Evolutionary conservation across 2,329 filamentous ascomycete species (phyloP).

Genomic region (Hymenoscyphus infarciens): DNA sequence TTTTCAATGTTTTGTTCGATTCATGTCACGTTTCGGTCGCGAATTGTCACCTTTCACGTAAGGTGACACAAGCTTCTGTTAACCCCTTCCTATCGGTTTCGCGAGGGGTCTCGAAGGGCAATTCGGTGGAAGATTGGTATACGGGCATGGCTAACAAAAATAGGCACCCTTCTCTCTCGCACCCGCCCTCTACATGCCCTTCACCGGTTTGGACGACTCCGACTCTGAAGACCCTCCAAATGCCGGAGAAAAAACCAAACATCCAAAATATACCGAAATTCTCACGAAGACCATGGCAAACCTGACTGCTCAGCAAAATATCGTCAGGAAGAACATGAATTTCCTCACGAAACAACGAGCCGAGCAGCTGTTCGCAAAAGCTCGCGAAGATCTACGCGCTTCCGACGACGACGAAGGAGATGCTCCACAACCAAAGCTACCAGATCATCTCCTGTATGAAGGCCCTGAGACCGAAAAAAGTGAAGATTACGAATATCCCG

Average conservation of each 20-base stretch:
- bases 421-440: neutral
- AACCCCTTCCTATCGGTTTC: neutral
- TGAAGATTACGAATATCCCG: conserved; percentile 20
- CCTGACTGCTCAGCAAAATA: conserved; percentile 25
- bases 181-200: conserved; percentile 30
- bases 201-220: conserved; percentile 18
- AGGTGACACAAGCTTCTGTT: neutral
- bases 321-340: conserved; percentile 25
- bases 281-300: conserved; percentile 16
- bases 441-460: conserved; percentile 24
- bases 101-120: neutral
- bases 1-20: neutral
- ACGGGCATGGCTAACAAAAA: conserved; percentile 2
- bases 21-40: neutral
- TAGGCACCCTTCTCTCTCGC: conserved; percentile 11
- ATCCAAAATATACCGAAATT: conserved; percentile 7
- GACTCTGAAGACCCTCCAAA: conserved; percentile 5
- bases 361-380: conserved; percentile 11
- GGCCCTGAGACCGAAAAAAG: conserved; percentile 31
- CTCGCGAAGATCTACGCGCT: conserved; percentile 17
- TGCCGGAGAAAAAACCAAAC: conserved; percentile 18
- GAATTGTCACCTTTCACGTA: no score
- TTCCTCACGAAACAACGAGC: conserved; percentile 18
- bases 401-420: conserved; percentile 33
- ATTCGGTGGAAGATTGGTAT: neutral